Conservation (phyloP, 2,329 filamentous ascomycete genomes). For the Aspergillus transmontanensis region DNA sequence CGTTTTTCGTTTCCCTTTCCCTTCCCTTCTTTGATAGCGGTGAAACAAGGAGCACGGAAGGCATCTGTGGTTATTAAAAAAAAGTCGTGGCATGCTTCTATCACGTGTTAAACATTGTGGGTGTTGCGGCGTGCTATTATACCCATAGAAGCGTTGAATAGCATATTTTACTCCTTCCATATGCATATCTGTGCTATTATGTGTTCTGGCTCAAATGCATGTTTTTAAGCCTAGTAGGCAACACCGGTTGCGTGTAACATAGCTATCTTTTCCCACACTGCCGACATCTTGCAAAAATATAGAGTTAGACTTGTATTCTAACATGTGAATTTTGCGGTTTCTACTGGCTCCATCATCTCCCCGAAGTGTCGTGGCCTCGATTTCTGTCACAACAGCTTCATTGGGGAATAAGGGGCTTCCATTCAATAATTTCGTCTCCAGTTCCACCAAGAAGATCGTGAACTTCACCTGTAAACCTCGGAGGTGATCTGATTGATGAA, state of each 20-base stretch:
- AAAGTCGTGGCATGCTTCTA: slow-evolving; percentile 6
- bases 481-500: not conserved
- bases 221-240: not conserved
- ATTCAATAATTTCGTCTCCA: slow-evolving; percentile 26
- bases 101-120: slow-evolving; percentile 12
- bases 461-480: not conserved
- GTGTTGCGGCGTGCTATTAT: slow-evolving; percentile 19
- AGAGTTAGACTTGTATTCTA: slow-evolving; percentile 1
- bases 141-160: slow-evolving; percentile 25
- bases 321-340: not conserved
- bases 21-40: slow-evolving; percentile 1
- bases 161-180: slow-evolving; percentile 4
- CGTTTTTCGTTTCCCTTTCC: not conserved
- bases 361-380: too few relatives aligned
- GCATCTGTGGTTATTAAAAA: not conserved
- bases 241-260: not conserved
- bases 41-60: not conserved
- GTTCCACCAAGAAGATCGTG: slow-evolving; percentile 30
- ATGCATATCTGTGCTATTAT: not conserved
- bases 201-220: not conserved
- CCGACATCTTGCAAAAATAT: not conserved
- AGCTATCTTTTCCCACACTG: not conserved
- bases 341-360: not conserved
- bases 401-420: slow-evolving; percentile 35
- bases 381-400: slow-evolving; percentile 5